Conservation (phyloP, 2,329 filamentous ascomycete species). For the Stromatinia cepivora region DNA sequence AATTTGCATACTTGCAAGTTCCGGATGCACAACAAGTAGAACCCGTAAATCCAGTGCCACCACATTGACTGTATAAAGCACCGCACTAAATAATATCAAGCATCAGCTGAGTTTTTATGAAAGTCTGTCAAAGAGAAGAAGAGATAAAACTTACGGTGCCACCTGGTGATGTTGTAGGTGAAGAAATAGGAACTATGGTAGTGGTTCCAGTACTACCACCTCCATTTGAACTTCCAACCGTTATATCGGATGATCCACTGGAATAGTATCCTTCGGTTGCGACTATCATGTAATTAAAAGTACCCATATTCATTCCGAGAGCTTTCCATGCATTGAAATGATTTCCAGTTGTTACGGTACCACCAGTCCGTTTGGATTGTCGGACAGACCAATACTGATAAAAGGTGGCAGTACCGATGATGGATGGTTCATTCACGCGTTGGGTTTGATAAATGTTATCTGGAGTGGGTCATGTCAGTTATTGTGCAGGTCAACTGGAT, state of each 20-base stretch:
- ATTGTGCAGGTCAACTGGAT: too few relatives aligned
- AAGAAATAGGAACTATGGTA: neutral
- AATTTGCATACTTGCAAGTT: conserved; percentile 13
- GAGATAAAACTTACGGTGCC: neutral
- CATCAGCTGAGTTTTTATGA: neutral
- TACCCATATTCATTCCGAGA: conserved; percentile 51
- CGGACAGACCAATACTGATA: conserved; percentile 57
- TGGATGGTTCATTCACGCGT: conserved; percentile 45
- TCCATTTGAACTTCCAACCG: conserved; percentile 18
- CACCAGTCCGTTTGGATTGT: conserved; percentile 50
- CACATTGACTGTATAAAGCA: conserved; percentile 22
- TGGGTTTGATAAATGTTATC: conserved; percentile 46
- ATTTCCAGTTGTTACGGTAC: conserved; percentile 50
- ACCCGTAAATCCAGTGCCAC: conserved; percentile 14
- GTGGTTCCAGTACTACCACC: neutral
- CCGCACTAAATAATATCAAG: neutral
- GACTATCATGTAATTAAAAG: conserved; percentile 52
- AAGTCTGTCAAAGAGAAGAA: neutral
- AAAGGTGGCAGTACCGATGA: conserved; percentile 52
- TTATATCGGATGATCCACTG: conserved; percentile 27
- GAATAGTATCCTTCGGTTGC: conserved; percentile 30
- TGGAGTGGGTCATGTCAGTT: neutral
- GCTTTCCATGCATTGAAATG: conserved; percentile 56
- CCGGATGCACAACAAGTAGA: conserved; percentile 17
- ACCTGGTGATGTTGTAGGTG: neutral